Base-by-base conservation (phyloP, 2,329 filamentous ascomycete genomes). In the Massarina eburnea region DNA sequence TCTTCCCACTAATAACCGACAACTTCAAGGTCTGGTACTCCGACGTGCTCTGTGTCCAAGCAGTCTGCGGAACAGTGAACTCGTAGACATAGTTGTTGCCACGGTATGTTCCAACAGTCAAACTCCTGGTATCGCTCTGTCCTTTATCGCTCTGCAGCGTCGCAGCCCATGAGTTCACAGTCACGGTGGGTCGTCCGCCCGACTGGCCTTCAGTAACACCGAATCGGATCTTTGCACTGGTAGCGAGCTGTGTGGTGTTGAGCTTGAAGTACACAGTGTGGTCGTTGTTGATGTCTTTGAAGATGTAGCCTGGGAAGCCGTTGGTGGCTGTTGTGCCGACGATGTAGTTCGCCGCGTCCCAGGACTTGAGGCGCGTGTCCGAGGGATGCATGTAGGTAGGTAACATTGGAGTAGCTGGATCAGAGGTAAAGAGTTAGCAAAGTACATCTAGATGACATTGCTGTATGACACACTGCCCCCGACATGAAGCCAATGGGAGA, bases 371-470 rank as follows among this genome's bases (percentile, higher is more conserved):
- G 8, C 56, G 57, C 0, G 69, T 68, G 39, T 61, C 58, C 3
- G 57, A 71, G 2, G 71, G 71, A 41, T 73, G 71, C 71, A 73
- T 73, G 45, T 72, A 73, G 0, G 70, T 73, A 7, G 67, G 71
- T 50, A 73, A 71, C 62, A 71, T 71, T 6, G 70, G 65, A 7
- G 62, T 66, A 36, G 70, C n/a, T n/a, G n/a, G n/a, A n/a, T n/a
- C n/a, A n/a, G n/a, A n/a, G n/a, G n/a, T n/a, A n/a, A n/a, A n/a
- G n/a, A n/a, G n/a, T n/a, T n/a, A n/a, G n/a, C n/a, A n/a, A n/a
- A n/a, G n/a, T n/a, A n/a, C n/a, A n/a, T n/a, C n/a, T n/a, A n/a
- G n/a, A n/a, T n/a, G n/a, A n/a, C n/a, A n/a, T n/a, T n/a, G n/a
- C n/a, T n/a, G n/a, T n/a, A n/a, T n/a, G n/a, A n/a, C n/a, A n/a